Conservation (phyloP, 2,329 filamentous ascomycete species). For the Herpotrichia juniperi region DNA sequence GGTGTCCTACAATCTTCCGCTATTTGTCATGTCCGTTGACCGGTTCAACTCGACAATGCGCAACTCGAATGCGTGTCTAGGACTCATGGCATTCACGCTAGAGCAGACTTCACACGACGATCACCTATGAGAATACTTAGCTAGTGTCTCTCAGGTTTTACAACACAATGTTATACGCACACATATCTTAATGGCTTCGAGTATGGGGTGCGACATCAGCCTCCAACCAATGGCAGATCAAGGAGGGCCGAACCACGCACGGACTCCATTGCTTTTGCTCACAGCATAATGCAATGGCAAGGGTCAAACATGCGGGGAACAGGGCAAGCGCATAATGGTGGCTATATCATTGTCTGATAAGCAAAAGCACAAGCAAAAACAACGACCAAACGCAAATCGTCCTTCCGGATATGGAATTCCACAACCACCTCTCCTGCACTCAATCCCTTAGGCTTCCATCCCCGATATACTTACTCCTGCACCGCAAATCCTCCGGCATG, state of each 20-base stretch:
- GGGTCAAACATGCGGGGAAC: conserved; percentile 19
- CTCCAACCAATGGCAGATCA: conserved; percentile 15
- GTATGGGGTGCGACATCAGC: conserved; percentile 12
- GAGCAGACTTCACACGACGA: conserved; percentile 5
- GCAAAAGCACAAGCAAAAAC: conserved; percentile 12
- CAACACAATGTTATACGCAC: conserved; percentile 12
- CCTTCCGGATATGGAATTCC: conserved; percentile 25
- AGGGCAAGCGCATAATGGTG: conserved; percentile 19
- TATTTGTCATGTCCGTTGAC: conserved; percentile 19
- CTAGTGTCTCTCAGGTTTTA: conserved; percentile 10
- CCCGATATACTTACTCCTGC: conserved; percentile 34
- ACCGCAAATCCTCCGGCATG: conserved; percentile 22
- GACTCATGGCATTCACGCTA: conserved; percentile 6
- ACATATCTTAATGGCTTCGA: conserved; percentile 23
- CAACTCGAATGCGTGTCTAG: not conserved
- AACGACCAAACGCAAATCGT: conserved; percentile 26
- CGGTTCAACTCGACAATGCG: conserved; percentile 16
- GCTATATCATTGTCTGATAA: conserved; percentile 18
- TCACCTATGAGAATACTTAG: conserved; percentile 6
- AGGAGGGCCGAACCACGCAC: conserved; percentile 27
- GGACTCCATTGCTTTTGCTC: conserved; percentile 16
- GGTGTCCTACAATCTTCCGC: not conserved
- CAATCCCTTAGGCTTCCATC: conserved; percentile 5
- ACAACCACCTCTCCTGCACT: not conserved
- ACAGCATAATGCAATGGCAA: conserved; percentile 21